A percentile compares a stretch with the other conserved stretches of the same genome.
Conservation (phyloP, 371 early-diverging fungal genomes). For the Rhizopus microsporus region DNA sequence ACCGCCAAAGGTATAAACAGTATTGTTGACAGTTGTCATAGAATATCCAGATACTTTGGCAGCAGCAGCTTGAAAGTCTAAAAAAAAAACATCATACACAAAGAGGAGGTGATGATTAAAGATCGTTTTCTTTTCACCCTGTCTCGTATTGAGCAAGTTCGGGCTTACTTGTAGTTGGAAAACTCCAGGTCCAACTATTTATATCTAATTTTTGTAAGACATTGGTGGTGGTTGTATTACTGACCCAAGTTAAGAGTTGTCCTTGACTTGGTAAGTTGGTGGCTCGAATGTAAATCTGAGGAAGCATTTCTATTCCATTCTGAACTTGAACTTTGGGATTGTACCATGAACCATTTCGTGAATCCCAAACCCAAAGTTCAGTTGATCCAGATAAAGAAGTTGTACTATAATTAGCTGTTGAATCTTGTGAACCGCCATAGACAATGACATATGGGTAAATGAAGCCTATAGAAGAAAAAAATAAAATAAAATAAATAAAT, state of each 20-base stretch:
- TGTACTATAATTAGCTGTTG: constrained; percentile 5
- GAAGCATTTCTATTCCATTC: constrained; percentile 23
- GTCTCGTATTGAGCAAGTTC: background rate
- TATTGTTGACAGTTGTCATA: constrained; percentile 36
- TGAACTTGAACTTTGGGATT: constrained; percentile 30
- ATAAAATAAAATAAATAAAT: background rate
- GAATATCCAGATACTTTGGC: constrained; percentile 27
- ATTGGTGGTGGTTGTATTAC: constrained; percentile 38
- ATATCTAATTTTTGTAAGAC: constrained; percentile 48
- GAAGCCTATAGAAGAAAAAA: background rate
- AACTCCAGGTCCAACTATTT: constrained; percentile 49
- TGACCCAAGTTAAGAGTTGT: constrained; percentile 36
- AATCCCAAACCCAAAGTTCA: constrained; percentile 47
- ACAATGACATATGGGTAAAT: constrained; percentile 42
- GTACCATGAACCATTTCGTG: constrained; percentile 48
- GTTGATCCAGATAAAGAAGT: constrained; percentile 28
- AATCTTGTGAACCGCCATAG: constrained; percentile 45
- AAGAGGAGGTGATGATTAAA: constrained; percentile 2
- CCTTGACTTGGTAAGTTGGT: constrained; percentile 40
- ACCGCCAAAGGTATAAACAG: constrained; percentile 50
- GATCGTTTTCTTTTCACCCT: background rate
- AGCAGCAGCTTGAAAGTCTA: constrained; percentile 25
- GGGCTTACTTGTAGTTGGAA: constrained; percentile 45
- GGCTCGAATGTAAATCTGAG: constrained; percentile 41
- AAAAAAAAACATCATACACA: background rate